Conservation (phyloP, 1,284 basidiomycete genomes). For the Ceratobasidium sp. region DNA sequence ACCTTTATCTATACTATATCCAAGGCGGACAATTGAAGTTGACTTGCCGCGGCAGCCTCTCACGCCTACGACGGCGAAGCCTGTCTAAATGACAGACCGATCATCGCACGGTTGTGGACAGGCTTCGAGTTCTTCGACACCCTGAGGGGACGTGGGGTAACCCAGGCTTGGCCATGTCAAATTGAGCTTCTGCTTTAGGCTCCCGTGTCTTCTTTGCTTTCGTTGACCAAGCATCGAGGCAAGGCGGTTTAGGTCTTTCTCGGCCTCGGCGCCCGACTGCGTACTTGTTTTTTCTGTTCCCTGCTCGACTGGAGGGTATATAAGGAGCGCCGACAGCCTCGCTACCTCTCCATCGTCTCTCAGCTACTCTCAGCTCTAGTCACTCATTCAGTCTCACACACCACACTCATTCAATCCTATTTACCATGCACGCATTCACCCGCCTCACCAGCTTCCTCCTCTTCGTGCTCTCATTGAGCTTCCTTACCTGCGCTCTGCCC, state of each 20-base stretch:
- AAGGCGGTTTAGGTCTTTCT: not conserved
- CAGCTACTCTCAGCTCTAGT: constrained; percentile 19
- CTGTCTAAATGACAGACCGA: no score
- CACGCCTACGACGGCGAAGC: no score
- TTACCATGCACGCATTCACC: constrained; percentile 35
- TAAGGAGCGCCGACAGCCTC: not conserved
- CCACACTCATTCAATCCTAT: not conserved
- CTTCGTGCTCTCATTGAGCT: constrained; percentile 37
- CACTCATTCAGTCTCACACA: not conserved
- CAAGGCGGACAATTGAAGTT: no score
- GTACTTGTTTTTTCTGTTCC: not conserved
- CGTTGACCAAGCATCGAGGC: not conserved
- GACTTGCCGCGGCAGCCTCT: no score
- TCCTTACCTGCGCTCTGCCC: constrained; percentile 33
- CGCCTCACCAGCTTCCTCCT: constrained; percentile 42
- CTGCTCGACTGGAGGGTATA: not conserved
- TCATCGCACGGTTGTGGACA: no score
- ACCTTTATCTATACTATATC: no score
- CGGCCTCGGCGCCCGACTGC: not conserved
- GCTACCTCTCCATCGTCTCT: constrained; percentile 46
- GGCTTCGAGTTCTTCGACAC: no score
- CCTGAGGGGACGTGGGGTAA: no score
- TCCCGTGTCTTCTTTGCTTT: not conserved
- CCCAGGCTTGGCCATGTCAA: no score
- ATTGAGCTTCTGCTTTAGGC: not conserved